Percentiles rank a stretch among this genome's conserved stretches.
Evolutionary conservation across 78 protist genomes (phyloP).

Genomic region (Dictyostelium citrinum): DNA sequence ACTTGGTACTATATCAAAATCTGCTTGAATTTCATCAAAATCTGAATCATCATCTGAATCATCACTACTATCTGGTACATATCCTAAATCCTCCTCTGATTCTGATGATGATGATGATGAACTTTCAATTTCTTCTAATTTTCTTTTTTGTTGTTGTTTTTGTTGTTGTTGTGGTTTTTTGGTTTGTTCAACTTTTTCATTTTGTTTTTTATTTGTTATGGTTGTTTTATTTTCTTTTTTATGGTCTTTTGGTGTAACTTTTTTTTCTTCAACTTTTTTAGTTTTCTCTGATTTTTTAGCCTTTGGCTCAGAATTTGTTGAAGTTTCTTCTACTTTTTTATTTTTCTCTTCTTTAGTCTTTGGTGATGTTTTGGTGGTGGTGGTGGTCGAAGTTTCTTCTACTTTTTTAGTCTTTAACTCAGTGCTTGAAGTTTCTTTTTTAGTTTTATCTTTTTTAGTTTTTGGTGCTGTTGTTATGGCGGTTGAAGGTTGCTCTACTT

Average conservation of each 20-base stretch:
- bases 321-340: no score
- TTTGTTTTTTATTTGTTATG: not conserved
- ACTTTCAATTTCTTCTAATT: not conserved
- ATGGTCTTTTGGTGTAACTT: not conserved
- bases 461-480: not conserved
- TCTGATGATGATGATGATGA: not conserved
- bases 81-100: not conserved
- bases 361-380: not conserved
- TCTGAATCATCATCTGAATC: not conserved
- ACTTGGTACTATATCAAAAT: slow-evolving; percentile 39
- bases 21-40: slow-evolving; percentile 25
- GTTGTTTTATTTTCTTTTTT: not conserved
- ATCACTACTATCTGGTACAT: slow-evolving; percentile 11
- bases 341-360: not conserved
- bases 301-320: not conserved
- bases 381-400: not conserved
- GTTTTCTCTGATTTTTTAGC: not conserved
- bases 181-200: not conserved
- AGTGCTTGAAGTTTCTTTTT: not conserved
- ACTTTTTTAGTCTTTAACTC: not conserved
- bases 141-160: not conserved
- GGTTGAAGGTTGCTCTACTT: not conserved
- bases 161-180: not conserved
- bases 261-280: not conserved
- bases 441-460: not conserved